These are phyloP conservation scores for Caryopteris hybrid DNA, from an alignment of 305 asterid species.

Conservation along the genomic window DNA sequence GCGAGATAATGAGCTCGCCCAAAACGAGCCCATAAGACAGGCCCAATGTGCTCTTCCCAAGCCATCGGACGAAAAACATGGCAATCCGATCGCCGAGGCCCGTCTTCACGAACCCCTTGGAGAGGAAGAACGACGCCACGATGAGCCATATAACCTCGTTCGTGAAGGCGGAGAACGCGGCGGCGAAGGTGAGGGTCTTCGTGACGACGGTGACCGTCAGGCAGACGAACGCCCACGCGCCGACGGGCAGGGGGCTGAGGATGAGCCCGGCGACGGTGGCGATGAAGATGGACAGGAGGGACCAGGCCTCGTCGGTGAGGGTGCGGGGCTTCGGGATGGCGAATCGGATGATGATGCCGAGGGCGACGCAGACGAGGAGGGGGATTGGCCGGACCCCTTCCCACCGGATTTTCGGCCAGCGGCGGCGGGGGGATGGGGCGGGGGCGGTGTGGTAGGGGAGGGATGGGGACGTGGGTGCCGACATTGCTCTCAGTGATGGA, in stretches of 20 bases:
- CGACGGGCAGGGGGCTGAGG: slow-evolving; percentile 71
- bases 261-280: slow-evolving; percentile 69
- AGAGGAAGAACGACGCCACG: slow-evolving; percentile 66
- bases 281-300: slow-evolving; percentile 75
- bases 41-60: slow-evolving; percentile 76
- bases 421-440: slow-evolving; percentile 12
- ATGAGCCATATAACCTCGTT: slow-evolving; percentile 88
- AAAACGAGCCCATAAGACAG: slow-evolving; percentile 68
- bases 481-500: background rate
- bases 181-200: slow-evolving; percentile 59
- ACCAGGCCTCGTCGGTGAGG: slow-evolving; percentile 62
- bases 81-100: slow-evolving; percentile 92
- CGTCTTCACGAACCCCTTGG: slow-evolving; percentile 78
- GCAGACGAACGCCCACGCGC: slow-evolving; percentile 71
- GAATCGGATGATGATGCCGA: slow-evolving; percentile 63
- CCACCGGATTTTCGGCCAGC: slow-evolving; percentile 26
- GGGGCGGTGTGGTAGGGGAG: slow-evolving; percentile 14
- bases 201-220: slow-evolving; percentile 53
- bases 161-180: slow-evolving; percentile 72
- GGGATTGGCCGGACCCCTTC: slow-evolving; percentile 62
- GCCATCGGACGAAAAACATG: slow-evolving; percentile 58
- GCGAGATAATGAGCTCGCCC: slow-evolving; percentile 68
- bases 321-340: slow-evolving; percentile 65
- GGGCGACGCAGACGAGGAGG: slow-evolving; percentile 35
- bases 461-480: slow-evolving; percentile 7